Conservation (phyloP, 2,329 filamentous ascomycete species). For the Tolypocladium capitatum region DNA sequence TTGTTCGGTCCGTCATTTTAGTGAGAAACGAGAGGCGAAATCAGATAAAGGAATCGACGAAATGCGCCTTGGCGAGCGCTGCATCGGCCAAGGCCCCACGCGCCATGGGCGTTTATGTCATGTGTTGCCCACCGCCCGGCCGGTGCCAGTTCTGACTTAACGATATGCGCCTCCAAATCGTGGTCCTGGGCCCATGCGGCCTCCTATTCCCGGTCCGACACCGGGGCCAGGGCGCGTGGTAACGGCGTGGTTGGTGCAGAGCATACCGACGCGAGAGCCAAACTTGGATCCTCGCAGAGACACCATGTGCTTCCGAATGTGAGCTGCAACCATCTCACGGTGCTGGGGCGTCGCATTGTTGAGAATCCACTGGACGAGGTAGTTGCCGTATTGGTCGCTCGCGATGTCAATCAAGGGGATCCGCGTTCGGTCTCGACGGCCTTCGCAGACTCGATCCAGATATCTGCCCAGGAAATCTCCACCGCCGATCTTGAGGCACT, state of each 20-base stretch:
- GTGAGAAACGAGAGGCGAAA: slow-evolving; percentile 17
- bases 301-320: slow-evolving; percentile 99
- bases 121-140: not conserved
- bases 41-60: slow-evolving; percentile 14
- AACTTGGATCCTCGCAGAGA: slow-evolving; percentile 97
- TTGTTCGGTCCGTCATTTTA: slow-evolving; percentile 24
- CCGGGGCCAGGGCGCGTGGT: slow-evolving; percentile 81
- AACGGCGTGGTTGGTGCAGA: slow-evolving; percentile 89
- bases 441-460: slow-evolving; percentile 85
- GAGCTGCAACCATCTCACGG: slow-evolving; percentile 80
- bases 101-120: not conserved
- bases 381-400: slow-evolving; percentile 97
- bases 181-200: slow-evolving; percentile 43
- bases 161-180: slow-evolving; percentile 48
- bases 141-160: slow-evolving; percentile 13
- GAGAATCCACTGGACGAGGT: slow-evolving; percentile 93
- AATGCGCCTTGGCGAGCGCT: slow-evolving; percentile 1
- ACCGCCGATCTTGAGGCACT: slow-evolving; percentile 94
- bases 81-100: not conserved
- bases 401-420: slow-evolving; percentile 97
- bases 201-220: slow-evolving; percentile 49
- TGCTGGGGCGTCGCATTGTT: slow-evolving; percentile 79
- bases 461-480: slow-evolving; percentile 84
- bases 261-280: slow-evolving; percentile 94
- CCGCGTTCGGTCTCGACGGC: slow-evolving; percentile 76